These are phyloP conservation scores for Cronartium quercuum DNA, from an alignment of 1,284 basidiomycete genomes.

Conservation along the genomic window DNA sequence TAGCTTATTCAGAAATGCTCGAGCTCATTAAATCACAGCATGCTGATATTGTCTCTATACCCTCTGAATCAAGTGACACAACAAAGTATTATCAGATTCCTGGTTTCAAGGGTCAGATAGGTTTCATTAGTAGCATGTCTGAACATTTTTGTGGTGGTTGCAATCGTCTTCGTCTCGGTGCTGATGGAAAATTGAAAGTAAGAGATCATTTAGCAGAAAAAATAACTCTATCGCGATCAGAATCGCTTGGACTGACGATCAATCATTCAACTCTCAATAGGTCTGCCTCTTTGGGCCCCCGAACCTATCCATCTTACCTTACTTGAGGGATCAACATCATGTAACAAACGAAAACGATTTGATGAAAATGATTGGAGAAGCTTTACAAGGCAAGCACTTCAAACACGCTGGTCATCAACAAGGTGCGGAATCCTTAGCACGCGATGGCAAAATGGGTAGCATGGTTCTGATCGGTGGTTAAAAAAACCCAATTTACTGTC, in stretches of 20 bases:
- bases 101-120: constrained; percentile 66
- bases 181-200: constrained; percentile 83
- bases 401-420: constrained; percentile 71
- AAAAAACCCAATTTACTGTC: constrained; percentile 15
- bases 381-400: constrained; percentile 68
- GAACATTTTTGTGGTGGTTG: constrained; percentile 83
- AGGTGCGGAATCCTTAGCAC: constrained; percentile 61
- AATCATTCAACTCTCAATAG: constrained; percentile 50
- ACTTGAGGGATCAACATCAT: constrained; percentile 58
- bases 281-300: constrained; percentile 80
- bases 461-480: constrained; percentile 77
- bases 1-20: constrained; percentile 64
- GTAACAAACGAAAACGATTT: constrained; percentile 61
- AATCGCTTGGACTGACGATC: neutral
- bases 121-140: constrained; percentile 86
- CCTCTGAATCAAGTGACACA: constrained; percentile 67
- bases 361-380: constrained; percentile 59
- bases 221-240: neutral
- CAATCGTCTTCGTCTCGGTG: constrained; percentile 73
- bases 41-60: constrained; percentile 56
- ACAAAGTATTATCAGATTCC: constrained; percentile 71
- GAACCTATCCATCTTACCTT: constrained; percentile 72
- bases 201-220: constrained; percentile 39
- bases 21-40: constrained; percentile 54
- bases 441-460: constrained; percentile 61